phyloP scores from a whole-genome alignment of 2,329 filamentous ascomycete genomes.

The Aspergillus caelatus region DNA sequence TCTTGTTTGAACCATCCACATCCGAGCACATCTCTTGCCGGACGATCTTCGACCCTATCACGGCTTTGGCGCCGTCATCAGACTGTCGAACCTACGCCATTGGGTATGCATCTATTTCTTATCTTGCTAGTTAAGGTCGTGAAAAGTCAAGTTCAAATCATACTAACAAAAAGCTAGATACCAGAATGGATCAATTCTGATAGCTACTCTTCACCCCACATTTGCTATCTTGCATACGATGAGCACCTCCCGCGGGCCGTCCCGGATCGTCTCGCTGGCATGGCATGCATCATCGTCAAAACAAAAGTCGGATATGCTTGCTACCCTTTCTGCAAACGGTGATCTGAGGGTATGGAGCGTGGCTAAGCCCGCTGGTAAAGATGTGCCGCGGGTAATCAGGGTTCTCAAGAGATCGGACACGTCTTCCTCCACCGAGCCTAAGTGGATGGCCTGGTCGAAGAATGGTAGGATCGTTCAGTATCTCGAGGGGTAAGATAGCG shows the following conservation, averaged over 20 bases:
- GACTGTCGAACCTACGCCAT: slow-evolving; percentile 96
- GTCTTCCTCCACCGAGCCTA: slow-evolving; percentile 71
- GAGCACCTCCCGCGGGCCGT: slow-evolving; percentile 79
- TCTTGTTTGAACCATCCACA: slow-evolving; percentile 89
- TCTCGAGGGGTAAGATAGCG: slow-evolving; percentile 74
- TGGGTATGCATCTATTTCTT: slow-evolving; percentile 62
- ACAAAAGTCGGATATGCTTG: slow-evolving; percentile 97
- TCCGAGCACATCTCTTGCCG: slow-evolving; percentile 89
- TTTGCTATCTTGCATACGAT: slow-evolving; percentile 95
- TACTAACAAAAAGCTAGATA: slow-evolving; percentile 62
- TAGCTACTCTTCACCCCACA: slow-evolving; percentile 84
- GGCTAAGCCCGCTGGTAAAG: slow-evolving; percentile 71
- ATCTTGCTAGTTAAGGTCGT: neutral
- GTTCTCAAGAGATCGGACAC: slow-evolving; percentile 76
- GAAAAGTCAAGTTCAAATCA: neutral
- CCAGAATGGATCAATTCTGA: slow-evolving; percentile 89
- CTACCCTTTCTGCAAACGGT: slow-evolving; percentile 86
- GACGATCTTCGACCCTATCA: slow-evolving; percentile 93
- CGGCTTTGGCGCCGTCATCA: slow-evolving; percentile 82
- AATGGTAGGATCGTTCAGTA: slow-evolving; percentile 94
- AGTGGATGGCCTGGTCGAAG: slow-evolving; percentile 99
- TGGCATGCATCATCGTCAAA: slow-evolving; percentile 97
- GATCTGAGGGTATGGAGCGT: slow-evolving; percentile 97
- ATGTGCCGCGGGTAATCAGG: slow-evolving; percentile 85
- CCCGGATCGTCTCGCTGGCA: slow-evolving; percentile 80